phyloP scores from a whole-genome alignment of 108 stramenopile species.

The Phaeodactylum tricornutum region DNA sequence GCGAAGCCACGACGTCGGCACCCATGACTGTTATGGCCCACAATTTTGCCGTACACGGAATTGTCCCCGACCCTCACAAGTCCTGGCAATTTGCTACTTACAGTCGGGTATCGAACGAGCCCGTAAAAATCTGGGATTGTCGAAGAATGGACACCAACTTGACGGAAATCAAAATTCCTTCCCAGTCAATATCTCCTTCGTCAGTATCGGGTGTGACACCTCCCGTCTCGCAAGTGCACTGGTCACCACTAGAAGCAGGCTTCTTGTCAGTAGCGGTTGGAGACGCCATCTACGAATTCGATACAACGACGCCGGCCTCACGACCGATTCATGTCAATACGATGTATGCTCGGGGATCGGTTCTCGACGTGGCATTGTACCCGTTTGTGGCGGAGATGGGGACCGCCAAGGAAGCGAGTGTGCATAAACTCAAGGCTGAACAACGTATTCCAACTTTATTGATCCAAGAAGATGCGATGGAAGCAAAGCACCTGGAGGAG shows the following conservation, averaged over 20 bases:
- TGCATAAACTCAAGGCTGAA: not conserved
- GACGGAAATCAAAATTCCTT: conserved; percentile 54
- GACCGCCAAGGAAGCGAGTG: not conserved
- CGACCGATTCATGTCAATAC: conserved; percentile 6
- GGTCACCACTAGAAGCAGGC: not conserved
- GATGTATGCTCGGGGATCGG: not conserved
- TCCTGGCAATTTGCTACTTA: conserved; percentile 42
- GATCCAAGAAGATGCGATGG: too few species aligned
- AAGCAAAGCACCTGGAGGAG: too few species aligned
- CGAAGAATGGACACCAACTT: conserved; percentile 48
- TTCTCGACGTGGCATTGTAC: conserved; percentile 1
- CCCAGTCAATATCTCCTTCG: too few species aligned
- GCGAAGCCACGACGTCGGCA: conserved; percentile 10
- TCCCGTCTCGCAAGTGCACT: not conserved
- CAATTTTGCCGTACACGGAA: conserved; percentile 61
- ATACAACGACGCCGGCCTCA: not conserved
- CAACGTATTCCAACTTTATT: not conserved
- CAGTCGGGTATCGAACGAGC: conserved; percentile 32
- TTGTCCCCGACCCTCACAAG: conserved; percentile 41
- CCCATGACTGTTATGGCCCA: conserved; percentile 38
- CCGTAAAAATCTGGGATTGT: conserved; percentile 66
- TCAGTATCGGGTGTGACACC: not conserved
- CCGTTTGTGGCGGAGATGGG: not conserved
- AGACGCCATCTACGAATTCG: not conserved
- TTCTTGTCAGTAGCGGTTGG: not conserved